phyloP scores from a whole-genome alignment of 2,329 filamentous ascomycete species.

The Xenosphaeropsis pyriputrescens region DNA sequence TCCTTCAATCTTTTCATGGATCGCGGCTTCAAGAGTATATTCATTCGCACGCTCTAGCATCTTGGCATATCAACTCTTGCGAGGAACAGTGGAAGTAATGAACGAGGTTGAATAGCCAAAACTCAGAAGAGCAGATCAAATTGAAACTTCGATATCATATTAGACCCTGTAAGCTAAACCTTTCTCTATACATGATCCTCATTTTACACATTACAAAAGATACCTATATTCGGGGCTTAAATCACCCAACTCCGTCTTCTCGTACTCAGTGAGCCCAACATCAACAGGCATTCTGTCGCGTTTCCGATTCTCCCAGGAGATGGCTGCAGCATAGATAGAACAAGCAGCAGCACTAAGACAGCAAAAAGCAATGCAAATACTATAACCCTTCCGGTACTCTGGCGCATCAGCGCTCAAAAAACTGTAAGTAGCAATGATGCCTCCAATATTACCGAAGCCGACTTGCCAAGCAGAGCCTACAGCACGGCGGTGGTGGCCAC shows the following conservation, averaged over 20 bases:
- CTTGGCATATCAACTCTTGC: too few relatives aligned
- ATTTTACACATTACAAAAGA: constrained; percentile 8
- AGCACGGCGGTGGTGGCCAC: constrained; percentile 54
- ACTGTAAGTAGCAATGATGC: constrained; percentile 61
- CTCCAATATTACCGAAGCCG: constrained; percentile 66
- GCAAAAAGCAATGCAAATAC: constrained; percentile 62
- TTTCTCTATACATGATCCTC: too few relatives aligned
- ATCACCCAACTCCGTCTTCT: constrained; percentile 34
- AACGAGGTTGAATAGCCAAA: too few relatives aligned
- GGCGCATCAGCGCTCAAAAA: constrained; percentile 56
- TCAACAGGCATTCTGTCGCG: constrained; percentile 32
- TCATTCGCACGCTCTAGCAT: too few relatives aligned
- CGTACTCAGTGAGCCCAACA: constrained; percentile 39
- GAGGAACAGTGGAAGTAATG: too few relatives aligned
- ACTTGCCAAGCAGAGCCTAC: constrained; percentile 66
- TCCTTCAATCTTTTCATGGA: too few relatives aligned
- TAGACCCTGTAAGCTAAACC: too few relatives aligned
- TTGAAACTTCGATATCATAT: too few relatives aligned
- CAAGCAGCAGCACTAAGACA: constrained; percentile 50
- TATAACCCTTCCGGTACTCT: constrained; percentile 56
- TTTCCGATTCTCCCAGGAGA: constrained; percentile 43
- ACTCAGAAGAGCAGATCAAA: too few relatives aligned
- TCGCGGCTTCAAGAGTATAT: too few relatives aligned
- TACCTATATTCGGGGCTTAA: constrained; percentile 19
- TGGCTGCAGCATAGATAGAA: constrained; percentile 41